Evolutionary conservation across 2,329 filamentous ascomycete species (phyloP), one percentile per base, ranked within the genome.

Genomic region (Colletotrichum acutatum): DNA sequence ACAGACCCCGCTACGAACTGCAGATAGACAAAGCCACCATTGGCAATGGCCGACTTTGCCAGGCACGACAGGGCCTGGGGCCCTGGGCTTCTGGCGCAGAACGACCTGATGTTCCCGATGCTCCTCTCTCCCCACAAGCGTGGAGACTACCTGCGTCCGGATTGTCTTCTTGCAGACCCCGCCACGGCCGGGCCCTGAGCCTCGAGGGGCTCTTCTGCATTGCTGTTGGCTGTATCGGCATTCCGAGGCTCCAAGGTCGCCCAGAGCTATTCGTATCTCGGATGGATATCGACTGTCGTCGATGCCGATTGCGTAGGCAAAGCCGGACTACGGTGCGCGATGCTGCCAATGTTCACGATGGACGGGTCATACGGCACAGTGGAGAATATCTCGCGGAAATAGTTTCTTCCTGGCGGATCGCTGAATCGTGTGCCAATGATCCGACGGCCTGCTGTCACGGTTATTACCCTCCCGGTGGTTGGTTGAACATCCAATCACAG

Each of bases 61-160:
- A 22, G 60, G 54, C n/a, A 22, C 62, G 42, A 46, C 19, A 14
- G 37, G 19, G 60, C 32, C 54, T 30, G 19, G 19, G 42, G 42
- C 42, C 42, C 42, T 49, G 42, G 42, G 42, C 56, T 42, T 22
- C 11, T 26, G 30, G 34, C 65, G n/a, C 52, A 64, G 58, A 22
- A 60, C 60, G 60, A 58, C 56, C 61, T 71, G 66, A 66, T 61
- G 67, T 57, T 65, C 61, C 71, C 67, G 66, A 57, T 57, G 49
- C 67, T 59, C 60, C 67, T 71, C 60, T 42, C 59, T 57, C 71
- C 61, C 71, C 71, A 73, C 71, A 61, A 19, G 22, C 61, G 61
- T 73, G 67, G 66, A 46, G 71, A 73, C 71, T 37, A 71, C 66
- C 53, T 73, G 71, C 67, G 57, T 73, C 71, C 71, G 71, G 68